Conservation (phyloP, 176 grass and related monocot species). For the Bonia amplexicaulis region DNA sequence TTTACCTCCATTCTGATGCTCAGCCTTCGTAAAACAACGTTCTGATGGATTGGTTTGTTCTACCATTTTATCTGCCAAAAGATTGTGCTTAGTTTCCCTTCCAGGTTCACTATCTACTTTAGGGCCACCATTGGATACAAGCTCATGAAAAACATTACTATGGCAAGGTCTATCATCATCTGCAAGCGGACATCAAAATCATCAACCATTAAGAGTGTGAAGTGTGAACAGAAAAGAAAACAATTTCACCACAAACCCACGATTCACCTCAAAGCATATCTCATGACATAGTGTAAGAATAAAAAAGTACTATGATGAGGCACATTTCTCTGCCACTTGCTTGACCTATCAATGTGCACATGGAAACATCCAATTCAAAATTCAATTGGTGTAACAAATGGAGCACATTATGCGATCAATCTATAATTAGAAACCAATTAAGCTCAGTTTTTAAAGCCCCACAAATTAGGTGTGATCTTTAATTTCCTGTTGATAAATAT, state of each 20-base stretch:
- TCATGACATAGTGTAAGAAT: not conserved
- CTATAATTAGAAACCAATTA: not conserved
- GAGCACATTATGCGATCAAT: not conserved
- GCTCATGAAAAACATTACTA: slow-evolving; percentile 32
- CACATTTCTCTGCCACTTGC: not conserved
- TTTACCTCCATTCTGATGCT: slow-evolving; percentile 40
- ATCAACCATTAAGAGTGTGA: not conserved
- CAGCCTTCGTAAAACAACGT: slow-evolving; percentile 32
- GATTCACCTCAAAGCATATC: not conserved
- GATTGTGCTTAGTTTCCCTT: slow-evolving; percentile 16
- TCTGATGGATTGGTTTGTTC: slow-evolving; percentile 42
- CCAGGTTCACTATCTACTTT: slow-evolving; percentile 25
- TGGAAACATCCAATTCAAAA: not conserved
- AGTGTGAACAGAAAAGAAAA: not conserved
- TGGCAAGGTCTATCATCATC: slow-evolving; percentile 34
- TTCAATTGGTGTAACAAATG: not conserved
- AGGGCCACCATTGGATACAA: not conserved
- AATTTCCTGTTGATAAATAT: not conserved
- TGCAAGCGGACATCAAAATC: slow-evolving; percentile 6
- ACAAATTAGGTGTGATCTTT: not conserved
- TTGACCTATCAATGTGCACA: not conserved
- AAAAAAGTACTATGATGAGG: not conserved
- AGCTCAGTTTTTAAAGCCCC: not conserved
- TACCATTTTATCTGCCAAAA: slow-evolving; percentile 42
- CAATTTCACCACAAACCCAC: not conserved